Evolutionary conservation across 2,329 filamentous ascomycete genomes (phyloP).

Genomic region (Botrytis elliptica): DNA sequence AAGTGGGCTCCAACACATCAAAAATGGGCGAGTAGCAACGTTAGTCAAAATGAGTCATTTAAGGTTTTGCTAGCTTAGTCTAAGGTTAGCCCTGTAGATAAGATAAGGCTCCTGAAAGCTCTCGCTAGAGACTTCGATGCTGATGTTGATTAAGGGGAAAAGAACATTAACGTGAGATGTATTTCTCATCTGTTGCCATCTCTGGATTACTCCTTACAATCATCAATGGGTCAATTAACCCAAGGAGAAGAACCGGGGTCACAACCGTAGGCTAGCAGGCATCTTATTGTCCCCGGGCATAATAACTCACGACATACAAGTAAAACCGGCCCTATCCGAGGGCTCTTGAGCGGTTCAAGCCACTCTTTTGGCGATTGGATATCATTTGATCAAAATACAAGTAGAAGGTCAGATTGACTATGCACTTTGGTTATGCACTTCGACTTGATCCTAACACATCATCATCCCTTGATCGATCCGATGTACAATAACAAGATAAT

Average conservation of each 20-base stretch:
- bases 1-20: not conserved
- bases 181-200: not conserved
- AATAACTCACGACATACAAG: not conserved
- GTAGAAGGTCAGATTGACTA: not conserved
- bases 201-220: not conserved
- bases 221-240: not conserved
- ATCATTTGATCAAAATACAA: not conserved
- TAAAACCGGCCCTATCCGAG: not conserved
- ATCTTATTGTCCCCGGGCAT: not conserved
- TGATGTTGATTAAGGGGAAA: not conserved
- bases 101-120: not conserved
- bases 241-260: not conserved
- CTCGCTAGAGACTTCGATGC: not conserved
- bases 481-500: not conserved
- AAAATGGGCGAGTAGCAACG: not conserved
- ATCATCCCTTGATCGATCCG: not conserved
- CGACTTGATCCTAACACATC: not conserved
- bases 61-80: not conserved
- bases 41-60: slow-evolving; percentile 9
- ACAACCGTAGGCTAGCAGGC: not conserved
- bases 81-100: not conserved
- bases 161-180: not conserved
- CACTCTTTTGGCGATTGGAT: too few species aligned
- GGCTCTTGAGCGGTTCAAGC: not conserved
- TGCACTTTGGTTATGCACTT: not conserved